A percentile compares a stretch with the other conserved stretches of the same genome.
These are phyloP conservation scores for Phytophthora capsici DNA, from an alignment of 352 stramenopile genomes.

Conservation along the genomic window DNA sequence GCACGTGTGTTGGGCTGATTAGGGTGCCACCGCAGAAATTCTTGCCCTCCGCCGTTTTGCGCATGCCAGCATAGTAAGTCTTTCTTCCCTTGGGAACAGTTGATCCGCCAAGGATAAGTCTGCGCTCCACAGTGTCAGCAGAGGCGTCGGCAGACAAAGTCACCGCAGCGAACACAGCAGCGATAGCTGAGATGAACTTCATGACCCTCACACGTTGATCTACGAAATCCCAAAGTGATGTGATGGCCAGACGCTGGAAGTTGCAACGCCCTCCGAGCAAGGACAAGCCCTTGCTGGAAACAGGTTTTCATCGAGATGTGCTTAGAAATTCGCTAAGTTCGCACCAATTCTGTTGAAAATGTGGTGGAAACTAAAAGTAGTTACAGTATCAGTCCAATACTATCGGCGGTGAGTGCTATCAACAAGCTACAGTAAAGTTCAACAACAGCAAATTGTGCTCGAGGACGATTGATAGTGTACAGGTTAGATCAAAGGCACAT, in stretches of 20 bases:
- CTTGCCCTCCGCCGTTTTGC: constrained; percentile 29
- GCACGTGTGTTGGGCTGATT: constrained; percentile 52
- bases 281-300: constrained; percentile 30
- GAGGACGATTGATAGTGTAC: too few relatives aligned
- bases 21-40: constrained; percentile 46
- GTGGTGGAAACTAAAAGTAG: background rate
- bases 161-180: constrained; percentile 23
- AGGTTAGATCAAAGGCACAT: too few relatives aligned
- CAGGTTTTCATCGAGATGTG: constrained; percentile 31
- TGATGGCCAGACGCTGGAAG: constrained; percentile 4
- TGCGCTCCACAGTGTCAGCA: constrained; percentile 21
- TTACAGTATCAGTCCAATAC: too few relatives aligned
- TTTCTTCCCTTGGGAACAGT: constrained; percentile 47
- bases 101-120: constrained; percentile 58
- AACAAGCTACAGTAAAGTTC: too few relatives aligned
- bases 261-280: constrained; percentile 10
- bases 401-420: too few relatives aligned
- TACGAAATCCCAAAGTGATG: constrained; percentile 28
- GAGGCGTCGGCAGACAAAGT: background rate
- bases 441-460: too few relatives aligned
- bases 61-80: constrained; percentile 46
- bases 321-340: constrained; percentile 15
- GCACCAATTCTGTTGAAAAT: background rate
- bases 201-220: constrained; percentile 11
- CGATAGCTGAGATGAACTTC: constrained; percentile 29